Evolutionary conservation across 2,329 filamentous ascomycete species (phyloP).

Genomic region (Alternaria gaisen): DNA sequence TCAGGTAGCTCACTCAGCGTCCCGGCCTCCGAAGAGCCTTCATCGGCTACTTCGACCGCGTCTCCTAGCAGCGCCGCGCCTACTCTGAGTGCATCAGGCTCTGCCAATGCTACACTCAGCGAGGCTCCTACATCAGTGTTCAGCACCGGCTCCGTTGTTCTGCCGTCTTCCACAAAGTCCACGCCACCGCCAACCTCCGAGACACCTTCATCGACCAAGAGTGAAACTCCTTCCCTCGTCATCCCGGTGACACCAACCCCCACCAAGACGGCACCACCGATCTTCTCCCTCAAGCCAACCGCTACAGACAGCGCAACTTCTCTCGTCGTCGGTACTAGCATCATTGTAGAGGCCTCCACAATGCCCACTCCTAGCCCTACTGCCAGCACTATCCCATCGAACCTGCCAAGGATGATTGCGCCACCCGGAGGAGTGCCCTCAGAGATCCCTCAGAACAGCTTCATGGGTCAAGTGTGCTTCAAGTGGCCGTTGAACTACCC

Average conservation of each 20-base stretch:
- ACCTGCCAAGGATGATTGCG: constrained; percentile 77
- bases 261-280: constrained; percentile 38
- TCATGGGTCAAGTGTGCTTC: constrained; percentile 86
- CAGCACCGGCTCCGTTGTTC: not conserved
- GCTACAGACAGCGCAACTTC: constrained; percentile 57
- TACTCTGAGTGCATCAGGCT: constrained; percentile 12
- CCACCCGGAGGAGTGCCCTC: constrained; percentile 68
- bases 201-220: constrained; percentile 10
- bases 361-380: constrained; percentile 55
- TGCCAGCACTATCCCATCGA: constrained; percentile 66
- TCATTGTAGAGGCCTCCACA: constrained; percentile 65
- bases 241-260: constrained; percentile 27
- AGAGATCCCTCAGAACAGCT: constrained; percentile 68
- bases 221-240: constrained; percentile 22
- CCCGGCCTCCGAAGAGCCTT: constrained; percentile 28
- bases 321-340: constrained; percentile 67
- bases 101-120: constrained; percentile 22
- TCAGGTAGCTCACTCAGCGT: constrained; percentile 23
- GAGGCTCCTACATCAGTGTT: constrained; percentile 15
- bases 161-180: constrained; percentile 3
- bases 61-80: constrained; percentile 16
- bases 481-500: constrained; percentile 80
- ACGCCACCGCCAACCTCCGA: constrained; percentile 6
- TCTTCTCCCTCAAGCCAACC: constrained; percentile 56
- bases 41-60: constrained; percentile 18